Base-by-base conservation (phyloP, 805 yeast genomes). In the Hanseniaspora clermontiae region DNA sequence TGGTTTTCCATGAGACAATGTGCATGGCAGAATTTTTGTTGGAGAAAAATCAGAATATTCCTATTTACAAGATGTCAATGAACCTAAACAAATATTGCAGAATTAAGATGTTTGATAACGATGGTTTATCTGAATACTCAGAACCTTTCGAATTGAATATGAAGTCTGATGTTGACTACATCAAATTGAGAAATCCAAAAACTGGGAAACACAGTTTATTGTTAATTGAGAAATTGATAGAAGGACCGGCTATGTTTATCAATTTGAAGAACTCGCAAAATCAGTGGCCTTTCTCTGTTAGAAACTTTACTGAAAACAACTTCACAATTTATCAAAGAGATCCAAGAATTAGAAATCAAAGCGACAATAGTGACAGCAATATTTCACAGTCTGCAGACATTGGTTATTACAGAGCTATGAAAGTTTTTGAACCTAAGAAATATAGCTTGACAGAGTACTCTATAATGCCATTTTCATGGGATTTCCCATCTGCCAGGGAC, bases 381-480 rank as follows among this genome's bases (percentile, higher is more conserved):
- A 75, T 71, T 31, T 65, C 72, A 1, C 81, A 77, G 49, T 72
- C 74, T 2, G 76, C 34, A 12, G 56, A 46, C 20, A 39, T 40
- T 17, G 53, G 54, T 5, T 47, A 47, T 15, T 57, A 40, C 19
- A 36, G 20, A 37, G 32, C 27, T 24, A 34, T 57, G 53, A 56
- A 56, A 15, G 39, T 11, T 2, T 90, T 84, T 69, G 82, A 80
- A 60, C 96, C 97, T 0, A 75, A 88, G 11, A 81, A 76, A 63
- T 93, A 91, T 66, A 77, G 80, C 48, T 76, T 95, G 12, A 97
- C 97, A 0, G 81, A 95, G 1, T 81, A 80, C 64, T 86, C 96
- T 69, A 95, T 88, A 2, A 93, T 93, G 97, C 96, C 97, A 0
- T 93, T 93, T 67, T 87, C 98, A 0, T 93, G 96, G 90, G 98